Evolutionary conservation across 129 eudicot species (phyloP), one percentile per base, ranked within the genome.

Genomic region (Arctium lappa): DNA sequence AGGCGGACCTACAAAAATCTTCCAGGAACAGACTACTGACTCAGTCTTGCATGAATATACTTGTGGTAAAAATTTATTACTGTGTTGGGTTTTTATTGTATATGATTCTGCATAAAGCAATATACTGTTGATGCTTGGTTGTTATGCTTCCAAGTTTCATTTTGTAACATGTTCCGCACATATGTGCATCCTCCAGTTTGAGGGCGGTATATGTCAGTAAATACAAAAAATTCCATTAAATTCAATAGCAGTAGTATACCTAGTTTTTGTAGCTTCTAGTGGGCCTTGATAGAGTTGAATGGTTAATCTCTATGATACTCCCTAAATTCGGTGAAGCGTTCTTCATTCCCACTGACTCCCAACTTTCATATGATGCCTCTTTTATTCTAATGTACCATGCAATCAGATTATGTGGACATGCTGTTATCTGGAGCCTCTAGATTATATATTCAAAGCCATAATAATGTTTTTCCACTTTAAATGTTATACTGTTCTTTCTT

Each of bases 1-100:
- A 91, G 91, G 85, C 86, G 42, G 87, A 83, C 42, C 18, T 53
- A 42, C 93, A 86, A 15, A 93, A 91, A 86, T 74, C 92, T 75
- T 82, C 95, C 69, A 90, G 83, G 85, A 86, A 73, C 75, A 85
- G 82, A 34, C 82, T 89, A 34, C 79, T 82, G 42, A 75, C 85
- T 78, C 84, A 93, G 89, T 89, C 99, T 78, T 90, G 97, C 97
- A 88, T 93, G 90, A 89, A 92, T 88, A 75, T 95, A 63, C 94
- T 95, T 63, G 98, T 90, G 98, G 99, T 95, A 90, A 80, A 42
- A 11, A 75, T 42, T 40, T 69, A 42, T 69, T 74, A 72, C 69
- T 74, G 7, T 36, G 4, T 50, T 46, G 29, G 30, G 8, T 1
- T 62, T 74, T 76, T 30, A 56, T 80, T 13, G 80, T 27, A 48